A percentile compares a stretch with the other conserved stretches of the same genome.
These are phyloP conservation scores for Ceratocystis eucalypticola DNA, from an alignment of 2,329 filamentous ascomycete genomes.

Conservation along the genomic window DNA sequence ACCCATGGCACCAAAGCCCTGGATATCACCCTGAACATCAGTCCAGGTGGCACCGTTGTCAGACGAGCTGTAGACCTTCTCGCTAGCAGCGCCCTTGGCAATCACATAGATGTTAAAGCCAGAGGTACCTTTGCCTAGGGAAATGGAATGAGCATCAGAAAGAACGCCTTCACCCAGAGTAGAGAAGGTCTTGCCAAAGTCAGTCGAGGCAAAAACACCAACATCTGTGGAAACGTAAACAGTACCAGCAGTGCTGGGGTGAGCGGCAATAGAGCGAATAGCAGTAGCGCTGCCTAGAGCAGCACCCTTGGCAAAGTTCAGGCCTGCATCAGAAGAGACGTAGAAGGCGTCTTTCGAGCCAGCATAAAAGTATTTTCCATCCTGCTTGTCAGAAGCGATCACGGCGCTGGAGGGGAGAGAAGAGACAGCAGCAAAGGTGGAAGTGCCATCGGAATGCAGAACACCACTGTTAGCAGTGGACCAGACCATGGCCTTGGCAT, in stretches of 20 bases:
- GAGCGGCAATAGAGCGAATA: slow-evolving; percentile 42
- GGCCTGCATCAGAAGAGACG: slow-evolving; percentile 36
- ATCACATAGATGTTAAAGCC: slow-evolving; percentile 24
- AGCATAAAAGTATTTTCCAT: slow-evolving; percentile 40
- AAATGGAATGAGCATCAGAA: slow-evolving; percentile 31
- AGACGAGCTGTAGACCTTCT: slow-evolving; percentile 33
- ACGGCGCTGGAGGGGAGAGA: slow-evolving; percentile 24
- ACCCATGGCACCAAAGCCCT: slow-evolving; percentile 34
- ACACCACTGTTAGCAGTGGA: slow-evolving; percentile 12
- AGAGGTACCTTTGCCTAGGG: slow-evolving; percentile 34
- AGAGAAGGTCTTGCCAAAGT: slow-evolving; percentile 38
- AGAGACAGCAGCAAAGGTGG: slow-evolving; percentile 5
- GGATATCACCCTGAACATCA: slow-evolving; percentile 33
- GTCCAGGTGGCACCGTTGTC: slow-evolving; percentile 33
- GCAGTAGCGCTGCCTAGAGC: slow-evolving; percentile 30
- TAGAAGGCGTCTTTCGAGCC: slow-evolving; percentile 36
- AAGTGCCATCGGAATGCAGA: slow-evolving; percentile 6
- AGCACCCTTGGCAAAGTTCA: slow-evolving; percentile 32
- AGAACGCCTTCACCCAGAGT: slow-evolving; percentile 26
- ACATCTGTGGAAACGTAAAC: slow-evolving; percentile 44
- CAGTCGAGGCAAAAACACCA: slow-evolving; percentile 40
- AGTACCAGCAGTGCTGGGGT: slow-evolving; percentile 45
- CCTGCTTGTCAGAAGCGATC: slow-evolving; percentile 42
- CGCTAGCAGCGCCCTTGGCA: slow-evolving; percentile 28
- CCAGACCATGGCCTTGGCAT: slow-evolving; percentile 29